A percentile compares a stretch with the other conserved stretches of the same genome.
These are phyloP conservation scores for Arthrobotrys iridis DNA, from an alignment of 2,329 filamentous ascomycete species.

Conservation along the genomic window DNA sequence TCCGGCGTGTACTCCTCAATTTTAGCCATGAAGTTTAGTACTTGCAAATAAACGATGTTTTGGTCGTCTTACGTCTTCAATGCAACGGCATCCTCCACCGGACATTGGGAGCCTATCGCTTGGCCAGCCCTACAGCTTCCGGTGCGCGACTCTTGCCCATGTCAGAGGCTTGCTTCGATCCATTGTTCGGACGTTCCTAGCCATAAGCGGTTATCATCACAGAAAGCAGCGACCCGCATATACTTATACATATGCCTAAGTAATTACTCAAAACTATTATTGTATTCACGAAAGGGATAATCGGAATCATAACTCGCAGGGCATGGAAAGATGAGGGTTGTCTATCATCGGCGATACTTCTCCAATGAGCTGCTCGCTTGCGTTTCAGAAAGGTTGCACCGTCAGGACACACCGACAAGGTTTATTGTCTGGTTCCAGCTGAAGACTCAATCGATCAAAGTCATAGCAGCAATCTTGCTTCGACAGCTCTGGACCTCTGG, in stretches of 20 bases:
- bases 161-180: background rate
- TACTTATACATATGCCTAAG: background rate
- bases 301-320: background rate
- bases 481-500: background rate
- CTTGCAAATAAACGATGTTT: background rate
- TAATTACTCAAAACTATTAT: background rate
- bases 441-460: background rate
- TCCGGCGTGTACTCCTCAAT: background rate
- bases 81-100: background rate
- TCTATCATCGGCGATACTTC: slow-evolving; percentile 35
- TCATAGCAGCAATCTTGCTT: background rate
- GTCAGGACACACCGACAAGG: background rate
- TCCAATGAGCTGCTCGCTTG: slow-evolving; percentile 36
- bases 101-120: background rate
- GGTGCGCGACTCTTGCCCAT: background rate
- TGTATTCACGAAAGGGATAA: background rate
- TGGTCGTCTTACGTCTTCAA: background rate
- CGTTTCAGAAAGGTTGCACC: slow-evolving; percentile 18
- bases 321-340: background rate
- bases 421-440: slow-evolving; percentile 7
- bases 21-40: background rate
- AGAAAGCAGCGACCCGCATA: background rate
- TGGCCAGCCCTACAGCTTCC: slow-evolving; percentile 27
- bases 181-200: background rate
- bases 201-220: background rate